A percentile compares a stretch with the other conserved stretches of the same genome.
Evolutionary conservation across 257 asterid species (phyloP).

Genomic region (Solanum chilense): DNA sequence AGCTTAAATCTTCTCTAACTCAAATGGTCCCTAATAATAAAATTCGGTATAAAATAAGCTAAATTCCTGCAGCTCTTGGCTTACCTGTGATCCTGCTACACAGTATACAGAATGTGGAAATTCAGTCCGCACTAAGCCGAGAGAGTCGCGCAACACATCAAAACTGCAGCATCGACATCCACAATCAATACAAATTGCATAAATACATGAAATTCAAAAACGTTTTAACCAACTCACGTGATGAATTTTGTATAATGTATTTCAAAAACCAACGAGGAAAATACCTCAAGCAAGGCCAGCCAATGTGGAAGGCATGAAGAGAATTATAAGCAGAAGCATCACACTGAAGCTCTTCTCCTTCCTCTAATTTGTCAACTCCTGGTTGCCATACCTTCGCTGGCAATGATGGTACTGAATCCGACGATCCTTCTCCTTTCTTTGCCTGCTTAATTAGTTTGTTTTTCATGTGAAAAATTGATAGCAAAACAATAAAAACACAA

Average conservation of each 20-base stretch:
- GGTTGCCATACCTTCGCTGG: conserved; percentile 88
- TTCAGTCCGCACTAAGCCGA: conserved; percentile 82
- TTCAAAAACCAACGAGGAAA: background rate
- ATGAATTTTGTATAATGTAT: background rate
- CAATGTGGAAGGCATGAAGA: conserved; percentile 73
- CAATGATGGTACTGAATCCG: conserved; percentile 28
- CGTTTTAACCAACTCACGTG: background rate
- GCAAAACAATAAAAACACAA: background rate
- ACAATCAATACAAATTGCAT: background rate
- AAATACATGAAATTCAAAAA: background rate
- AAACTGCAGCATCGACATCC: conserved; percentile 33
- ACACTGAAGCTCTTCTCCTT: conserved; percentile 90
- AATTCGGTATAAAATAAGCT: background rate
- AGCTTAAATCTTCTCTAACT: background rate
- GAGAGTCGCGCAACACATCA: conserved; percentile 71
- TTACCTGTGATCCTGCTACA: conserved; percentile 75
- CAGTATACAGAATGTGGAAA: conserved; percentile 81
- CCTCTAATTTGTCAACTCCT: conserved; percentile 75
- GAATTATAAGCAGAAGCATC: conserved; percentile 85
- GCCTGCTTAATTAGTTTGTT: conserved; percentile 15
- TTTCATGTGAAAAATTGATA: background rate
- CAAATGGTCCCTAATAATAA: background rate
- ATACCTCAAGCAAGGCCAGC: conserved; percentile 92
- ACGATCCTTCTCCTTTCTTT: conserved; percentile 55
- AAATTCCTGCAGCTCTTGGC: background rate